Base-by-base conservation (phyloP, 768 basidiomycete species). In the Amyloporia xantha region DNA sequence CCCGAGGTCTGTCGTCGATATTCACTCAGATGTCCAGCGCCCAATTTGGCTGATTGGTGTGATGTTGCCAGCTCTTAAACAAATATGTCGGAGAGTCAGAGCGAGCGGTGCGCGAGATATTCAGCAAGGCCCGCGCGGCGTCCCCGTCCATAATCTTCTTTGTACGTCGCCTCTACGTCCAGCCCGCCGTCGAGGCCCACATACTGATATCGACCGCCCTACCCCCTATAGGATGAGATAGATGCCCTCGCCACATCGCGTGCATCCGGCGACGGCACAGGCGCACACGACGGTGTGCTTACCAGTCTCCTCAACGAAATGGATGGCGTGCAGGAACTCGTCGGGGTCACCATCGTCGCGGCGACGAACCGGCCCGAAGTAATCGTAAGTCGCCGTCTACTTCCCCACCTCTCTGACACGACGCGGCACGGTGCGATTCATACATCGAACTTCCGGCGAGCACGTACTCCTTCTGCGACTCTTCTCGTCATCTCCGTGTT, bases 41-140 rank as follows among this genome's bases (percentile, higher is more conserved):
- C 38, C 20, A 55, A 36, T 10, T 28, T 37, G 24, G 47, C 33
- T 23, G 45, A 19, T 42, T n/a, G n/a, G n/a, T n/a, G n/a, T n/a
- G n/a, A n/a, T n/a, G n/a, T 23, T 27, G 20, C n/a, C 59, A 98
- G 93, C 77, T 99, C 0, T 64, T 98, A 45, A 98, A 86, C 70
- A 98, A 98, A 67, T 99, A 85, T 59, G 92, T 99, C 15, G 96
- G 96, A 19, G 96, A 99, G 68, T 96, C 93, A 0, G 96, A 99
- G 66, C 77, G 89, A 37, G 91, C 91, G 0, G 88, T 99, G 12
- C 79, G 96, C 26, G 95, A 98, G 60, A 86, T 94, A 48, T 99
- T 99, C 67, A 73, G 90, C 45, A 99, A 96, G 66, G 96, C 96
- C 2, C 79, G 94, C 27, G 87, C 89, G 5, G 92, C 92, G 4